Conservation (phyloP, 2,329 filamentous ascomycete genomes). For the Aspergillus sp. region DNA sequence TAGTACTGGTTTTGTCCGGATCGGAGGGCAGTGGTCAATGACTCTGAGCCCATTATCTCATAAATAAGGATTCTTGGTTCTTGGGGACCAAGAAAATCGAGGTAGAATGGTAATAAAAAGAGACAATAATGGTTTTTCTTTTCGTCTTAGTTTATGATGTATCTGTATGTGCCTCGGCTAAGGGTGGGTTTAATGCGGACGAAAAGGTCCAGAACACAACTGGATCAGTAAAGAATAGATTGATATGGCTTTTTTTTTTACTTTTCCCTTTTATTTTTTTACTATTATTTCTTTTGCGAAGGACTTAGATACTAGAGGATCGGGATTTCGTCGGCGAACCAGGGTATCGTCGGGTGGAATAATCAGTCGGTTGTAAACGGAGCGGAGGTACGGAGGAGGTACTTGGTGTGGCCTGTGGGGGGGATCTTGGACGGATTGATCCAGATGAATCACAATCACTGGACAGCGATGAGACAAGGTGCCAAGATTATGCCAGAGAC, state of each 20-base stretch:
- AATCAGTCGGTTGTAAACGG: background rate
- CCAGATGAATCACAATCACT: background rate
- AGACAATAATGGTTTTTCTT: background rate
- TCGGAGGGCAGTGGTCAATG: conserved; percentile 16
- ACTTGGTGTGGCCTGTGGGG: background rate
- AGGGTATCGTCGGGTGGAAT: background rate
- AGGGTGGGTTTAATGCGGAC: conserved; percentile 3
- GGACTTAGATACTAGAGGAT: background rate
- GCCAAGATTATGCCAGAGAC: background rate
- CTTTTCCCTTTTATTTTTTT: background rate
- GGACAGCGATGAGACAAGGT: background rate
- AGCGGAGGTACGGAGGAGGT: background rate
- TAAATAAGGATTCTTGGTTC: background rate
- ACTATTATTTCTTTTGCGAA: background rate
- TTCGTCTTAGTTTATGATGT: background rate
- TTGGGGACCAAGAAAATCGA: background rate
- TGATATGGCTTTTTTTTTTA: background rate
- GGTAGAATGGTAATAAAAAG: background rate
- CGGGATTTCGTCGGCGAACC: conserved; percentile 1
- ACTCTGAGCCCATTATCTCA: conserved; percentile 23
- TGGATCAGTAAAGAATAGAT: background rate
- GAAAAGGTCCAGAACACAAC: background rate
- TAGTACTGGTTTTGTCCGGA: conserved; percentile 16
- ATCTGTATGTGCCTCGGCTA: background rate
- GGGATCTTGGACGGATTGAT: background rate